Base-by-base conservation (phyloP, 164 flowering plant genomes). In the Aristolochia contorta region DNA sequence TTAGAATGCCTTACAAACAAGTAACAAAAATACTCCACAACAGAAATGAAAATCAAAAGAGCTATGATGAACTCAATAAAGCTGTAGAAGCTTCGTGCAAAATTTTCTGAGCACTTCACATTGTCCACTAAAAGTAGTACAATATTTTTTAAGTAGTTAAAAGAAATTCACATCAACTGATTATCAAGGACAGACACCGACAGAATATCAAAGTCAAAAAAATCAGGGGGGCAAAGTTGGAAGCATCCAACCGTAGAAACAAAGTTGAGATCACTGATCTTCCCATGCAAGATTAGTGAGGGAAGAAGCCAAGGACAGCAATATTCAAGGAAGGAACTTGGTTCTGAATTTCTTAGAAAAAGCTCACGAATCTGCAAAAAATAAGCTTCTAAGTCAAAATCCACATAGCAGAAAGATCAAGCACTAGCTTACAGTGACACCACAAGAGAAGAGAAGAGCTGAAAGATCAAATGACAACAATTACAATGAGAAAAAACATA, bases 271-370 rank as follows among this genome's bases (percentile, higher is more conserved):
- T 75, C 78, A 51, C 83, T 63, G 30, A 62, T 75, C 54, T 82
- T 84, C 30, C 63, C 86, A 62, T 76, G 64, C 63, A 94, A 51
- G 67, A 85, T 60, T 6, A 89, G 73, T 65, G 89, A 83, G n/a
- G 99, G 96, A 69, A 94, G 91, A 64, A 94, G 95, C 97, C 97
- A 94, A 54, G 69, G 78, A 80, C 91, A 91, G 71, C 96, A 85
- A 69, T 79, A 86, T 51, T 80, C 91, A 68, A 91, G 27, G 60
- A 94, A 94, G 72, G 68, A 73, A 47, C 65, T 74, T 33, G 97
- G 87, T 60, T 90, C 96, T 32, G 80, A 70, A 56, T 77, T 71
- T 22, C 61, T 56, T 47, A 82, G 69, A 71, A 91, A 94, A 59
- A 86, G 81, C 30, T 79, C 84, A 18, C 95, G 75, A 65, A 81